Evolutionary conservation across 352 stramenopile species (phyloP), one percentile per base, ranked within the genome.

Genomic region (Globisporangium solare): DNA sequence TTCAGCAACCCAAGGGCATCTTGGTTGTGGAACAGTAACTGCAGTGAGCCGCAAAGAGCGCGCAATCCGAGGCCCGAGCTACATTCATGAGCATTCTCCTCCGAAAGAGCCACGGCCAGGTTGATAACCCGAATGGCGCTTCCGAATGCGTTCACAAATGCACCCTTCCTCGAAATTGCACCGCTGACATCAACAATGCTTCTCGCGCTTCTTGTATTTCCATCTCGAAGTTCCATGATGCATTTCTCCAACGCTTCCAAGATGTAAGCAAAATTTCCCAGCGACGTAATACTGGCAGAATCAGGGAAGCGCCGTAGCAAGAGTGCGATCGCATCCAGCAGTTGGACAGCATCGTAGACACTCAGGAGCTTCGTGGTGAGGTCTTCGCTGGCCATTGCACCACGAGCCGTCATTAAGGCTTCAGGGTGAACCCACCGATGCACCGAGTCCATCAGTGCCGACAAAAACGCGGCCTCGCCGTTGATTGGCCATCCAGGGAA

Each of bases 401-500:
- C 75, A 42, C 73, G 68, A 31, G 56, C 46, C 6, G 71, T 80
- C 49, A 79, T 55, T 35, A 80, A 47, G 22, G 71, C 64, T 46
- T 70, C 77, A 8, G 85, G 85, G 56, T 89, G 82, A 13, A 92
- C 78, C 82, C 82, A 94, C 8, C 73, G 79, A 17, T 83, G 72
- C 56, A 94, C 77, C 4, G 82, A 84, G 54, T 94, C 85, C 64
- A 91, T 70, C 8, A 94, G 55, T 11, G 85, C 69, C 2, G 73
- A 66, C 40, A 94, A 58, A 51, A 94, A 94, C 20, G 85, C 78
- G 43, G 74, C 42, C 48, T 89, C 83, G 47, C 93, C 80, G 59
- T 93, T 93, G 42, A 95, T 93, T 47, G 83, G 79, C 85, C 85
- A 95, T n/a, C 82, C 82, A n/a, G 85, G 85, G 57, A 92, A 95